These are phyloP conservation scores for Aureobasidium sp. DNA, from an alignment of 2,329 filamentous ascomycete species.

Conservation along the genomic window DNA sequence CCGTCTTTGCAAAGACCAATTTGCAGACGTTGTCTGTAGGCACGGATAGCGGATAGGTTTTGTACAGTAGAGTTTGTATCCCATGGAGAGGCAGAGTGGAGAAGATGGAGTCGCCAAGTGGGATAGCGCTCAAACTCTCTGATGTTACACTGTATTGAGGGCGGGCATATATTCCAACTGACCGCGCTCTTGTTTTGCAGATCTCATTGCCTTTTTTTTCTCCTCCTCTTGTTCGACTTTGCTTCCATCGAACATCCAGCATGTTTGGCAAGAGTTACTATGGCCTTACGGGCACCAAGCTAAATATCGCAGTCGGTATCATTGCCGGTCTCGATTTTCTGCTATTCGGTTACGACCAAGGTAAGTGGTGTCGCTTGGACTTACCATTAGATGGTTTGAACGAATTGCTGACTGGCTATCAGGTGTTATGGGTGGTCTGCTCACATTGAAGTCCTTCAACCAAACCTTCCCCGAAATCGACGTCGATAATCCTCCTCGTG, in stretches of 20 bases:
- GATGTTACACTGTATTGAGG: neutral
- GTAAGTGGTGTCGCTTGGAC: neutral
- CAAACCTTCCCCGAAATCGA: slow-evolving; percentile 38
- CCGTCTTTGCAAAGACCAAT: neutral
- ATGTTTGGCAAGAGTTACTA: slow-evolving; percentile 26
- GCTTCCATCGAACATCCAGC: neutral
- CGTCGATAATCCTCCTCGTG: slow-evolving; percentile 18
- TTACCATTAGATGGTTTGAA: neutral
- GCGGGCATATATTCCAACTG: neutral
- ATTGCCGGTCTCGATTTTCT: slow-evolving; percentile 38
- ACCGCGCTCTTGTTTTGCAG: neutral
- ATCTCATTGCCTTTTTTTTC: neutral
- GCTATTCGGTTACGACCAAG: slow-evolving; percentile 35
- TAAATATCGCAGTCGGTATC: slow-evolving; percentile 38
- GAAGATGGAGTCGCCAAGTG: neutral
- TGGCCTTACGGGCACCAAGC: slow-evolving; percentile 35
- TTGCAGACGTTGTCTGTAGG: neutral
- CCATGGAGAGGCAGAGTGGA: neutral
- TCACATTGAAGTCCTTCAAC: slow-evolving; percentile 36
- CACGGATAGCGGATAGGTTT: neutral
- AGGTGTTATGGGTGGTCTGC: slow-evolving; percentile 40
- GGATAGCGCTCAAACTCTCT: neutral
- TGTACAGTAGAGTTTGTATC: neutral
- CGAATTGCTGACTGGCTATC: slow-evolving; percentile 4
- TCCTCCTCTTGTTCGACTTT: neutral